Base-by-base conservation (phyloP, 345 rosid genomes). In the Boechera stricta region DNA sequence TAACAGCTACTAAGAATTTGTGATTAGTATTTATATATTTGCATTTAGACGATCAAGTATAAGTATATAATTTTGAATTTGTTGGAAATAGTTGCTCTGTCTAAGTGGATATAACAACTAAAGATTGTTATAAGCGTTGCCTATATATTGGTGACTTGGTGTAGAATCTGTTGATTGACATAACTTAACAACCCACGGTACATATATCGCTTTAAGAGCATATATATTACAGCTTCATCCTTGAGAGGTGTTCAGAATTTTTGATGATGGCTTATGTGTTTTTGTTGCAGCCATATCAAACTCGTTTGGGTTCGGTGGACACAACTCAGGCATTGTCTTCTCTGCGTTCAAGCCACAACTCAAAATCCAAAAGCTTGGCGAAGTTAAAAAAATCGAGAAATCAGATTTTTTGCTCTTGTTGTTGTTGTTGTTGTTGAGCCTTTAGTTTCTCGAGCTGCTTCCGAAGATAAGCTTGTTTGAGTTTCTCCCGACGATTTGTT, bases 251-350 rank as follows among this genome's bases (percentile, higher is more conserved):
- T 13, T 6, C 0, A 18, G 18, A 15, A 45, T 15, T 45, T 45
- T 45, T 7, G 2, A 49, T 18, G 24, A 49, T 16, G 54, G 11
- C 24, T 49, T 49, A 49, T 18, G 10, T n/a, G 28, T 49, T 66
- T 4, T 64, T 60, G 78, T 70, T 83, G 69, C 90, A 96, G 98
- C 88, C 64, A 93, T 96, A 67, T 93, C 97, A 48, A 93, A 96
- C 80, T 96, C 99, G 2, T 91, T 91, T 1, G 95, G 99, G 52
- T 93, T 96, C 5, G 95, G 98, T 63, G 98, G 97, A 81, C 99
- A 81, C 98, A 96, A 96, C 90, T 91, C 99, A 0, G 99, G 92
- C 0, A 97, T 91, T 26, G 92, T 89, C 3, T 95, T 95, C 77
- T 90, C 98, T 9, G 29, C 32, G 0, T 10, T 52, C 15, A 52